phyloP scores from a whole-genome alignment of 768 basidiomycete genomes.

The Suillus tomentosus region DNA sequence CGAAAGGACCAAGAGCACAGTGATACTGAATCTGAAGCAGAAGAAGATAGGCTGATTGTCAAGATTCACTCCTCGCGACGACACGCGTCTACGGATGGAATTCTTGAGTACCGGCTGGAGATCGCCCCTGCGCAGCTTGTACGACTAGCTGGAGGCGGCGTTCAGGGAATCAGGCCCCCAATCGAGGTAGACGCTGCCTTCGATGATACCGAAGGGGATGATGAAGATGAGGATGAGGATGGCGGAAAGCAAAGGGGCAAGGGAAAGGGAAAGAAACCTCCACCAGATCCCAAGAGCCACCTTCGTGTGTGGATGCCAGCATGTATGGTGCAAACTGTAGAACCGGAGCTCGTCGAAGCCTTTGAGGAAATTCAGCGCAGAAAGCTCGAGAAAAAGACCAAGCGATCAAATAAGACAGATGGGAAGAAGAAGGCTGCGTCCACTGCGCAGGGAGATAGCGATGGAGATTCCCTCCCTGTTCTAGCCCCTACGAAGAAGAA shows the following conservation, averaged over 20 bases:
- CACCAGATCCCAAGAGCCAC: conserved; percentile 52
- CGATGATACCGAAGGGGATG: conserved; percentile 55
- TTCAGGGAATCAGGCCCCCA: conserved; percentile 59
- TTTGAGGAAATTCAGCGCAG: conserved; percentile 53
- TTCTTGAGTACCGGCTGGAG: conserved; percentile 81
- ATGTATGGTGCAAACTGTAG: conserved; percentile 68
- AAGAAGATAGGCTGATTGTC: conserved; percentile 14
- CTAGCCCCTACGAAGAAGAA: conserved; percentile 4
- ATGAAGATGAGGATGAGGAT: conserved; percentile 46
- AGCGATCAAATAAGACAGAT: conserved; percentile 34
- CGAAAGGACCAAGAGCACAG: background rate
- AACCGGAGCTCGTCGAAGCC: conserved; percentile 61
- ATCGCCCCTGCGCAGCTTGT: conserved; percentile 70
- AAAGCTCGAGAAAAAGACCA: conserved; percentile 54
- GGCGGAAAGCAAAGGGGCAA: conserved; percentile 27
- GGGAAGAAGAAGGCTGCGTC: conserved; percentile 22
- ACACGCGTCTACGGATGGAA: conserved; percentile 70
- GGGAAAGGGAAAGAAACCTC: conserved; percentile 40
- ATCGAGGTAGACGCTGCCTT: conserved; percentile 43
- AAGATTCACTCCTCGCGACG: conserved; percentile 63
- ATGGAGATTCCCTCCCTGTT: conserved; percentile 7
- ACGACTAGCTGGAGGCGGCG: conserved; percentile 60
- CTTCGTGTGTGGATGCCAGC: conserved; percentile 83
- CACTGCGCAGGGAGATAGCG: conserved; percentile 15
- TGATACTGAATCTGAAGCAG: conserved; percentile 15